Conservation (phyloP, 345 rosid genomes). For the Salix caprea region DNA sequence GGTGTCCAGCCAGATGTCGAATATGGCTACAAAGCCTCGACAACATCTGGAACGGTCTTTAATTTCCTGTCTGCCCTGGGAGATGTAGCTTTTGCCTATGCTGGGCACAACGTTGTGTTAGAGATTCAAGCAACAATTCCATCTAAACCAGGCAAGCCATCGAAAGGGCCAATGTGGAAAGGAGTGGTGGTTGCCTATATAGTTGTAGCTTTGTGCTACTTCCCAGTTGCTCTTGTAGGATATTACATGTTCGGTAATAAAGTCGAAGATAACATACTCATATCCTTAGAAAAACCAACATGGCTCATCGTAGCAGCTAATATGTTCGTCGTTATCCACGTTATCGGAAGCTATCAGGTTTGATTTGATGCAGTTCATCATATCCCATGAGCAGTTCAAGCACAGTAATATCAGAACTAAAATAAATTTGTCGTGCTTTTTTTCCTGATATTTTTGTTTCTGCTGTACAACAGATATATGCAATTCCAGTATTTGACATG, state of each 20-base stretch:
- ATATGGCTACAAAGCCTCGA: conserved; percentile 14
- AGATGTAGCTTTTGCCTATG: conserved; percentile 30
- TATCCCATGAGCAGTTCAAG: not conserved
- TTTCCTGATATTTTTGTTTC: not conserved
- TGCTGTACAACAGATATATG: conserved; percentile 11
- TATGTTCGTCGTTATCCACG: conserved; percentile 24
- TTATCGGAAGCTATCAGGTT: conserved; percentile 35
- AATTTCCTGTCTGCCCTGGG: conserved; percentile 25
- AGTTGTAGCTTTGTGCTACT: conserved; percentile 28
- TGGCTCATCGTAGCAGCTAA: conserved; percentile 30
- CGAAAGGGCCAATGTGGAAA: conserved; percentile 30
- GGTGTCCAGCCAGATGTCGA: conserved; percentile 18
- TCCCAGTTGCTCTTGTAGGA: conserved; percentile 27
- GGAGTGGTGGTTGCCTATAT: conserved; percentile 26
- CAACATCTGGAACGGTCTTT: conserved; percentile 14
- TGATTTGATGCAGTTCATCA: not conserved
- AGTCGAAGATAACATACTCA: conserved; percentile 27
- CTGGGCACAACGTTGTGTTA: conserved; percentile 32
- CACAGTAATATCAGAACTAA: not conserved
- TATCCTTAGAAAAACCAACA: conserved; percentile 17
- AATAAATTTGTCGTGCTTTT: not conserved
- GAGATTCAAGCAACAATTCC: conserved; percentile 35
- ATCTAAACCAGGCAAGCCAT: conserved; percentile 28
- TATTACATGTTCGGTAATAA: conserved; percentile 22
- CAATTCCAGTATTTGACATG: conserved; percentile 35